These are phyloP conservation scores for Globisporangium iwayamae DNA, from an alignment of 352 stramenopile species.

Conservation along the genomic window DNA sequence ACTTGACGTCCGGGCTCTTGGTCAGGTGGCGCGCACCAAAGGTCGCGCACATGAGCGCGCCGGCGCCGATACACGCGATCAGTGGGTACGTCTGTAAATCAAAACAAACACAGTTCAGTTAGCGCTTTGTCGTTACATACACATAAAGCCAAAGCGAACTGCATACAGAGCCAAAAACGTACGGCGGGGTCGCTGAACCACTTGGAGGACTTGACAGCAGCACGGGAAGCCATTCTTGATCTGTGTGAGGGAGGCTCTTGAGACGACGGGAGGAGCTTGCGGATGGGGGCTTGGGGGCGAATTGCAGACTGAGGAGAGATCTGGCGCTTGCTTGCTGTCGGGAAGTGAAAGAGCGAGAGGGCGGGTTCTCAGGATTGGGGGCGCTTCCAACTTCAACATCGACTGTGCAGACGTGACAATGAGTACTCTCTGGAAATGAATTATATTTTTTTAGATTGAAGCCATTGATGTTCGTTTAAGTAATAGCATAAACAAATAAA, in stretches of 20 bases:
- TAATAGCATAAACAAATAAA: neutral
- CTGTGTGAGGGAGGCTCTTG: neutral
- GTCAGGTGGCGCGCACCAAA: constrained; percentile 48
- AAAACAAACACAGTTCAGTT: neutral
- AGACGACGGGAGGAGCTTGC: neutral
- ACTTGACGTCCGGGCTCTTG: constrained; percentile 55
- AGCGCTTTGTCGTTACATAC: neutral
- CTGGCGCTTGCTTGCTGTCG: neutral
- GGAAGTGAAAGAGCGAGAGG: neutral
- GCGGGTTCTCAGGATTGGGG: neutral
- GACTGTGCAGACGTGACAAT: neutral
- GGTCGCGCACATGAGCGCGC: constrained; percentile 35
- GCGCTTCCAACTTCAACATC: constrained; percentile 10
- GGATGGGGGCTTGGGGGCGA: neutral
- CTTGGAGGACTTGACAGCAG: constrained; percentile 32
- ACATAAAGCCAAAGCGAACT: too few relatives aligned
- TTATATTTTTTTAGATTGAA: neutral
- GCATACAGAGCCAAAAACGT: constrained; percentile 2
- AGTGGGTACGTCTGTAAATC: constrained; percentile 44
- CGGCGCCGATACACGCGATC: constrained; percentile 33
- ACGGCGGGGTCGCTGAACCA: constrained; percentile 46
- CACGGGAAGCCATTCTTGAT: constrained; percentile 30
- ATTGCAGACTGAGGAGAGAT: constrained; percentile 1
- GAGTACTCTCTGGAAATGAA: neutral
- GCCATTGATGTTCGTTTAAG: neutral